phyloP scores from a whole-genome alignment of 2,329 filamentous ascomycete genomes.

The Talaromyces islandicus region DNA sequence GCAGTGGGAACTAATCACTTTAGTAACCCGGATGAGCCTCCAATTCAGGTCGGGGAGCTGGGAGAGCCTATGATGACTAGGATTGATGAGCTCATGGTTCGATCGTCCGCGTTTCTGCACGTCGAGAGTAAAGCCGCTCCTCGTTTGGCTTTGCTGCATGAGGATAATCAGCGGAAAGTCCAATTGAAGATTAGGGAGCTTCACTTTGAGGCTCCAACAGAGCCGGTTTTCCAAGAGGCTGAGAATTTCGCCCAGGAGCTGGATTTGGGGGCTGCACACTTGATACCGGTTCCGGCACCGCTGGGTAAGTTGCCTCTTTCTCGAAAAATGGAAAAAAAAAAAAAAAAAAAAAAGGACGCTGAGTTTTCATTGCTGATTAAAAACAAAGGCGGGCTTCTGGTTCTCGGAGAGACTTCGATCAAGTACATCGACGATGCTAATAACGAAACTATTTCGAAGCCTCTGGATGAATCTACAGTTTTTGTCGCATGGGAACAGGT shows the following conservation, averaged over 20 bases:
- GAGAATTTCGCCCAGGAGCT: constrained; percentile 48
- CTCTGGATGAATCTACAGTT: constrained; percentile 68
- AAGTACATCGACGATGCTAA: constrained; percentile 77
- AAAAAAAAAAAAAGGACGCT: not conserved
- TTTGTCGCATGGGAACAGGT: constrained; percentile 90
- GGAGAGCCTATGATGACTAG: constrained; percentile 57
- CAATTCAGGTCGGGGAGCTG: constrained; percentile 47
- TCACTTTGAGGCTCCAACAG: constrained; percentile 44
- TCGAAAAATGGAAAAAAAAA: too few relatives aligned
- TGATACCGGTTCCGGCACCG: constrained; percentile 56
- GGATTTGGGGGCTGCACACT: constrained; percentile 55
- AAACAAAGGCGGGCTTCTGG: constrained; percentile 61
- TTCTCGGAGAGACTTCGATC: constrained; percentile 74
- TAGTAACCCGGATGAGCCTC: constrained; percentile 6
- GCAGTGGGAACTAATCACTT: constrained; percentile 15
- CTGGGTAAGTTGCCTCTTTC: constrained; percentile 33
- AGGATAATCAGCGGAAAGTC: constrained; percentile 54
- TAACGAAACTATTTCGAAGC: constrained; percentile 58
- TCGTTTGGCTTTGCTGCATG: constrained; percentile 59
- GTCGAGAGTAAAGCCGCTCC: constrained; percentile 47
- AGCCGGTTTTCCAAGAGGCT: constrained; percentile 49
- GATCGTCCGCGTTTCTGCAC: constrained; percentile 61
- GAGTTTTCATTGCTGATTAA: constrained; percentile 3
- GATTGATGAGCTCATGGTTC: constrained; percentile 61
- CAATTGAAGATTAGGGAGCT: constrained; percentile 52